Conservation (phyloP, 2,329 filamentous ascomycete genomes). For the Scedosporium dehoogii region DNA sequence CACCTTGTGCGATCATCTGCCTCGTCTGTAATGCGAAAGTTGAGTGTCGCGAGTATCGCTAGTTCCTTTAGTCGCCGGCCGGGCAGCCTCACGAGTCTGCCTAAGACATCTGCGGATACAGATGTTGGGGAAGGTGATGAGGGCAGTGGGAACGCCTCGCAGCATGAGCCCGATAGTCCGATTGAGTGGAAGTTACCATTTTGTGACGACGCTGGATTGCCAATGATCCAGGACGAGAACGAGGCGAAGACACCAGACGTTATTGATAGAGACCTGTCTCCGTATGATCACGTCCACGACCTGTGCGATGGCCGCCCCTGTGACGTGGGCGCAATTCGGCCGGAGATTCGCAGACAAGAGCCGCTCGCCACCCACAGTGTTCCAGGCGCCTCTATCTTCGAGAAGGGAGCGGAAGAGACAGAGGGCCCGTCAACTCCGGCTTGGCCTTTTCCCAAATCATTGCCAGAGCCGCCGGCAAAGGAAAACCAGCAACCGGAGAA, state of each 20-base stretch:
- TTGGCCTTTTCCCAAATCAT: background rate
- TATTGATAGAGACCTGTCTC: background rate
- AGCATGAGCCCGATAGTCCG: background rate
- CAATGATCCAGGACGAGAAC: slow-evolving; percentile 16
- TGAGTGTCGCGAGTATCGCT: slow-evolving; percentile 73
- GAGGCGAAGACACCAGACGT: slow-evolving; percentile 10
- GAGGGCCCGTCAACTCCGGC: background rate
- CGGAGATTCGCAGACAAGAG: no score
- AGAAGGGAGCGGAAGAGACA: background rate
- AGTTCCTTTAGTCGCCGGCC: slow-evolving; percentile 67
- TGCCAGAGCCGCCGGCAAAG: background rate
- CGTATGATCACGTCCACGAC: background rate
- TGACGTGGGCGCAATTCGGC: background rate
- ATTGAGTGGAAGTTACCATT: slow-evolving; percentile 3
- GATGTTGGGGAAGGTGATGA: slow-evolving; percentile 15
- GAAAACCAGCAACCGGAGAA: background rate
- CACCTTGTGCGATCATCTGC: slow-evolving; percentile 69
- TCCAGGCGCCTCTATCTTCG: background rate
- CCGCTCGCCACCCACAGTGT: background rate
- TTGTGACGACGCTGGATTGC: slow-evolving; percentile 11
- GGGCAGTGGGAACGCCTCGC: slow-evolving; percentile 7
- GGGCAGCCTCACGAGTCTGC: slow-evolving; percentile 37
- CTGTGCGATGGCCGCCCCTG: background rate
- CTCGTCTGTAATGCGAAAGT: slow-evolving; percentile 76
- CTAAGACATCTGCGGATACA: slow-evolving; percentile 16